A percentile compares a stretch with the other conserved stretches of the same genome.
phyloP scores from a whole-genome alignment of 2,329 filamentous ascomycete species.

The Bretziella fagacearum region DNA sequence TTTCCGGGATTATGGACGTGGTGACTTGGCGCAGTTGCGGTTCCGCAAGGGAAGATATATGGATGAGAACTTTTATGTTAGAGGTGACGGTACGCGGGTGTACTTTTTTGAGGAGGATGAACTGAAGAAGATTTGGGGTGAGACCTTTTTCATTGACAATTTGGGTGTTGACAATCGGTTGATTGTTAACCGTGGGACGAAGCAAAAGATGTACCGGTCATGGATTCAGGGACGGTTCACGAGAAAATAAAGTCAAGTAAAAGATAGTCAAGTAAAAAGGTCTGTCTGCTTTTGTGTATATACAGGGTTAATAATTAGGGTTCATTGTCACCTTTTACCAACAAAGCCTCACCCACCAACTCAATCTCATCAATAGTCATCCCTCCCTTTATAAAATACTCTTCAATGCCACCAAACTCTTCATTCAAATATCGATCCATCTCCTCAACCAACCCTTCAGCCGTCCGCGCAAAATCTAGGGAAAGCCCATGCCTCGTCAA shows the following conservation, averaged over 20 bases:
- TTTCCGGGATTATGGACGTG: slow-evolving; percentile 92
- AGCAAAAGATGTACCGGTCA: slow-evolving; percentile 96
- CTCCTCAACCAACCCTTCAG: slow-evolving; percentile 42
- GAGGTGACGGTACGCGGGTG: slow-evolving; percentile 86
- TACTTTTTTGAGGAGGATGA: slow-evolving; percentile 93
- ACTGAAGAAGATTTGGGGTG: slow-evolving; percentile 61
- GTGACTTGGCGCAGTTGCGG: slow-evolving; percentile 86
- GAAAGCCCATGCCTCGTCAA: slow-evolving; percentile 53
- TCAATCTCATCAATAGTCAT: slow-evolving; percentile 30
- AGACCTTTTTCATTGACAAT: slow-evolving; percentile 39
- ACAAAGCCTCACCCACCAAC: slow-evolving; percentile 25
- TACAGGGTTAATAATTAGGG: not conserved
- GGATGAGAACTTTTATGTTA: slow-evolving; percentile 92
- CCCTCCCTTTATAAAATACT: slow-evolving; percentile 49
- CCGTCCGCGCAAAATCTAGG: slow-evolving; percentile 54
- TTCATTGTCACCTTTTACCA: slow-evolving; percentile 15
- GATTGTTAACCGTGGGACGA: slow-evolving; percentile 76
- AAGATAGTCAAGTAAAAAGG: slow-evolving; percentile 12
- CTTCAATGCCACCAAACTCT: slow-evolving; percentile 47
- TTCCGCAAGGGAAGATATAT: slow-evolving; percentile 93
- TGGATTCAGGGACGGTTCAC: slow-evolving; percentile 79
- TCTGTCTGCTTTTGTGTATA: not conserved
- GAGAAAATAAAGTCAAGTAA: slow-evolving; percentile 32
- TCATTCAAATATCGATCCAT: slow-evolving; percentile 40
- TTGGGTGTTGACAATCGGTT: slow-evolving; percentile 75